Percentiles rank a stretch among this genome's conserved stretches.
Evolutionary conservation across 2,329 filamentous ascomycete genomes (phyloP).

Genomic region (Aquanectria penicillioides): DNA sequence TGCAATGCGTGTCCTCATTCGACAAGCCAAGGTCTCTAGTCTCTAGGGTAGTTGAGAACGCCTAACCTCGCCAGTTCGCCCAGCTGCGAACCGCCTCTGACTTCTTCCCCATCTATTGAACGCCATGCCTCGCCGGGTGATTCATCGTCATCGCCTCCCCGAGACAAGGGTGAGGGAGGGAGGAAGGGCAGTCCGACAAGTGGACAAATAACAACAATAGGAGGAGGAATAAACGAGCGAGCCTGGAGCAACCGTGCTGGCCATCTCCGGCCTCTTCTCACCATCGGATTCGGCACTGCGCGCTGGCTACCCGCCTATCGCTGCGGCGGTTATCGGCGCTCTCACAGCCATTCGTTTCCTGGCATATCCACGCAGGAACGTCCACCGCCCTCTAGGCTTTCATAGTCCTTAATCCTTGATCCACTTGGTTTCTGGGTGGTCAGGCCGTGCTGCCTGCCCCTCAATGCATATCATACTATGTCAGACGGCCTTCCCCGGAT

Average conservation of each 20-base stretch:
- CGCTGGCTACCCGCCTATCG: neutral
- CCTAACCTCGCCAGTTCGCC: neutral
- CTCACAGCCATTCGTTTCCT: neutral
- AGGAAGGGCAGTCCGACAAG: too few relatives aligned
- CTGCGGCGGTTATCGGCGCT: neutral
- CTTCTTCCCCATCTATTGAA: neutral
- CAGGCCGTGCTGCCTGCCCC: neutral
- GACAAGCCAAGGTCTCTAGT: neutral
- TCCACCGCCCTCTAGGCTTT: neutral
- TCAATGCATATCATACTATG: conserved; percentile 17
- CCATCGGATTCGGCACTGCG: neutral
- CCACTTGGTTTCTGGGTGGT: neutral
- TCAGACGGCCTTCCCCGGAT: conserved; percentile 21
- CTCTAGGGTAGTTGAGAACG: conserved; percentile 14
- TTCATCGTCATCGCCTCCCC: neutral
- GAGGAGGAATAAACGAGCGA: too few relatives aligned
- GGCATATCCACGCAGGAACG: conserved; percentile 15
- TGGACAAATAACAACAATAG: too few relatives aligned
- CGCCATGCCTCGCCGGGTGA: conserved; percentile 10
- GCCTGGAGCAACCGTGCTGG: too few relatives aligned
- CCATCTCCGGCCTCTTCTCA: neutral
- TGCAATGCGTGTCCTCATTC: neutral
- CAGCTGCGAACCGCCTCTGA: neutral
- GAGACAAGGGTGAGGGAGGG: neutral
- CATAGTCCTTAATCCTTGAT: neutral